Conservation (phyloP, 2,329 filamentous ascomycete genomes). For the Fusarium compactum region DNA sequence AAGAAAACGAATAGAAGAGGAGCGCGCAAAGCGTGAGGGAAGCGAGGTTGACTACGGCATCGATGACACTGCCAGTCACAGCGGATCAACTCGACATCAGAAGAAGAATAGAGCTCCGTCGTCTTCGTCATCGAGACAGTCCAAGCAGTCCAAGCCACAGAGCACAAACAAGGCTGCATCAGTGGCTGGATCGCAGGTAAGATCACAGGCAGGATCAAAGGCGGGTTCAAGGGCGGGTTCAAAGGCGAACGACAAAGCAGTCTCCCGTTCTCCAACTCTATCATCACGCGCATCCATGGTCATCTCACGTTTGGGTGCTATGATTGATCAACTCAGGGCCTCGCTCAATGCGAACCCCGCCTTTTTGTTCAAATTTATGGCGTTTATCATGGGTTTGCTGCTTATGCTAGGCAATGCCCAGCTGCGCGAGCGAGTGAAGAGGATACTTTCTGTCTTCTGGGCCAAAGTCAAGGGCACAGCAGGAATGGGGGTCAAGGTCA, state of each 20-base stretch:
- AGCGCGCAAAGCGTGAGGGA: slow-evolving; percentile 61
- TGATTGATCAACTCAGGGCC: slow-evolving; percentile 64
- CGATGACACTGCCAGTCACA: slow-evolving; percentile 63
- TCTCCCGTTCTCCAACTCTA: slow-evolving; percentile 52
- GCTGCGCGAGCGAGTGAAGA: slow-evolving; percentile 78
- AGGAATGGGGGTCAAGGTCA: slow-evolving; percentile 97
- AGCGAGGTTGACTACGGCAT: slow-evolving; percentile 78
- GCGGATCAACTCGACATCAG: slow-evolving; percentile 52
- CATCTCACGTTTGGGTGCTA: slow-evolving; percentile 62
- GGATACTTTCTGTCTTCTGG: slow-evolving; percentile 78
- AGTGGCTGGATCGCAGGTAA: background rate
- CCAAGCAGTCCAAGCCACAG: slow-evolving; percentile 43
- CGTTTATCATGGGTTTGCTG: slow-evolving; percentile 84
- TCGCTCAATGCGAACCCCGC: slow-evolving; percentile 69
- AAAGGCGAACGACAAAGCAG: slow-evolving; percentile 48
- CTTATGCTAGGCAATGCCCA: slow-evolving; percentile 80
- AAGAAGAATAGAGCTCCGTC: slow-evolving; percentile 50
- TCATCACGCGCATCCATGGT: slow-evolving; percentile 65
- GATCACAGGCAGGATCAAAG: background rate
- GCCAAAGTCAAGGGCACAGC: slow-evolving; percentile 85
- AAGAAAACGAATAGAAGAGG: slow-evolving; percentile 65
- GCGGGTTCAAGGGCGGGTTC: background rate
- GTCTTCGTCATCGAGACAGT: slow-evolving; percentile 51
- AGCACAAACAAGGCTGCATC: slow-evolving; percentile 27
- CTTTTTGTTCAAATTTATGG: slow-evolving; percentile 71